Percentiles rank a stretch among this genome's conserved stretches.
These are phyloP conservation scores for Dichotomocladium elegans DNA, from an alignment of 371 early-diverging fungal species.

Conservation along the genomic window DNA sequence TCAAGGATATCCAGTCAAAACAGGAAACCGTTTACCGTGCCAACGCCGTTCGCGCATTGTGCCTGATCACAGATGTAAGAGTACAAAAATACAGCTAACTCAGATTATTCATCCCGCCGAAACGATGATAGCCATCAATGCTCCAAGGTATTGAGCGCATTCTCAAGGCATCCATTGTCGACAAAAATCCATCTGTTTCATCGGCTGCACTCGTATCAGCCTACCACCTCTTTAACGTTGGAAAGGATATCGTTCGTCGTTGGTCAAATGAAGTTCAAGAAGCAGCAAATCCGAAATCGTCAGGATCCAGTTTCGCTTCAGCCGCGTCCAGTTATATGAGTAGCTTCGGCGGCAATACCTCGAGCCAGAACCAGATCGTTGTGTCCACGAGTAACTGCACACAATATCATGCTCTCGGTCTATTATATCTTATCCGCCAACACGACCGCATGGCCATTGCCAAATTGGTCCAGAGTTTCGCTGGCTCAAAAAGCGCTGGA, in stretches of 20 bases:
- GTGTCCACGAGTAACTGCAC: slow-evolving; percentile 70
- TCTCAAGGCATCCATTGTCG: slow-evolving; percentile 96
- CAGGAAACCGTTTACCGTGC: slow-evolving; percentile 88
- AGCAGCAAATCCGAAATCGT: slow-evolving; percentile 76
- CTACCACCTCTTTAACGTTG: slow-evolving; percentile 78
- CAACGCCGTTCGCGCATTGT: slow-evolving; percentile 93
- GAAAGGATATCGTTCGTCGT: slow-evolving; percentile 82
- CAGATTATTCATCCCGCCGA: neutral
- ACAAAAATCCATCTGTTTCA: slow-evolving; percentile 86
- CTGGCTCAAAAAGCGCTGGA: slow-evolving; percentile 52
- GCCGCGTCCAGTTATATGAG: slow-evolving; percentile 57
- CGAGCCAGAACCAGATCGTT: slow-evolving; percentile 41
- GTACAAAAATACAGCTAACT: neutral
- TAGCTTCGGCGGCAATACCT: slow-evolving; percentile 41
- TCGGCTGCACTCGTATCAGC: slow-evolving; percentile 93
- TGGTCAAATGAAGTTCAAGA: slow-evolving; percentile 92
- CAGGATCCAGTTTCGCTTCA: slow-evolving; percentile 40
- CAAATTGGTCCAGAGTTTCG: slow-evolving; percentile 90
- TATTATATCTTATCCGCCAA: slow-evolving; percentile 90
- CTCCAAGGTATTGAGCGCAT: slow-evolving; percentile 94
- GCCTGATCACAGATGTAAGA: slow-evolving; percentile 91
- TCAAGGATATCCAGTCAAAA: slow-evolving; percentile 96
- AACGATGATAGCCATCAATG: slow-evolving; percentile 80
- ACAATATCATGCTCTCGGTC: slow-evolving; percentile 96
- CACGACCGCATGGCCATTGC: slow-evolving; percentile 97